These are phyloP conservation scores for Mesembryanthemum crystallinum DNA, from an alignment of 148 eudicot genomes.

Conservation along the genomic window DNA sequence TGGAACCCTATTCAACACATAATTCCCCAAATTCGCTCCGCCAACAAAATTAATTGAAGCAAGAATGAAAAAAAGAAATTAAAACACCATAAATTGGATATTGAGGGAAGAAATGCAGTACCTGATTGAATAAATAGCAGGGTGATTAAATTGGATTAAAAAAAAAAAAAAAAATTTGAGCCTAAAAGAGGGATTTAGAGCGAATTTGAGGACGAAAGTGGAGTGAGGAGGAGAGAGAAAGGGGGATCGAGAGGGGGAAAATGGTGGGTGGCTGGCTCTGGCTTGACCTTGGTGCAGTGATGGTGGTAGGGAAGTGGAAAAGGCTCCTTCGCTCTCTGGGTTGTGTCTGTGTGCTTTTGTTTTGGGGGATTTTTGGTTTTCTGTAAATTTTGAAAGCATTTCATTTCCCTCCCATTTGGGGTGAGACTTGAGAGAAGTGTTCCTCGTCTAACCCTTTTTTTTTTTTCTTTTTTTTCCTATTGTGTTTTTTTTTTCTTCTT, in stretches of 20 bases:
- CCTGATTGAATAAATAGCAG: not conserved
- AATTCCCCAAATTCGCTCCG: not conserved
- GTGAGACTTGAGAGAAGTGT: not conserved
- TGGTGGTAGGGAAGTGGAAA: not conserved
- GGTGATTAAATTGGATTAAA: not conserved
- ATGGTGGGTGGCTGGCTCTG: not conserved
- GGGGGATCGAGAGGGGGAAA: not conserved
- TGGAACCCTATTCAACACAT: not conserved
- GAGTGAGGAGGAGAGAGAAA: not conserved
- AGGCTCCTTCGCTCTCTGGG: too few relatives aligned
- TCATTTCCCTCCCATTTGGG: constrained; percentile 26
- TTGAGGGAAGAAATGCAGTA: not conserved
- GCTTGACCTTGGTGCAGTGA: not conserved
- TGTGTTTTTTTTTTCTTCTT: too few relatives aligned
- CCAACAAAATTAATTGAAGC: not conserved
- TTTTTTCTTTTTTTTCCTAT: too few relatives aligned
- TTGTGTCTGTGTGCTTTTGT: not conserved
- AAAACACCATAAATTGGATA: not conserved
- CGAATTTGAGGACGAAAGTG: constrained; percentile 4
- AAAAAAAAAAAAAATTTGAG: constrained; percentile 9
- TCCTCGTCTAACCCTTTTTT: too few relatives aligned
- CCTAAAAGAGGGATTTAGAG: constrained; percentile 29
- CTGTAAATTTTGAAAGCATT: constrained; percentile 13
- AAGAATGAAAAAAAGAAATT: not conserved
- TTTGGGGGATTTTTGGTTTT: not conserved